Conservation (phyloP, 2,329 filamentous ascomycete genomes). For the Spiromastix sp. region DNA sequence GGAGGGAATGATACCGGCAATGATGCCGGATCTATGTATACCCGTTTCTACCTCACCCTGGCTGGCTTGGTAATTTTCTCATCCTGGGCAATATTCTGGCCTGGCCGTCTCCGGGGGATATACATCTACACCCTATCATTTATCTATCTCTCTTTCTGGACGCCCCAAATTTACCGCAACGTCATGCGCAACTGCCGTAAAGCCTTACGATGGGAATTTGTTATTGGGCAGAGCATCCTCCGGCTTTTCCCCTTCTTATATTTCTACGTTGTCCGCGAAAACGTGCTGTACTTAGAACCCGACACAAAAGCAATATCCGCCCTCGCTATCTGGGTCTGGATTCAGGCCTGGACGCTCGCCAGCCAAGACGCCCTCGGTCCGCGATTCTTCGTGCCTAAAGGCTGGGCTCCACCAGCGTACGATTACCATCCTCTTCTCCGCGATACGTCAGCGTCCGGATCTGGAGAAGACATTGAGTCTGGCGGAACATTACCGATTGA, state of each 20-base stretch:
- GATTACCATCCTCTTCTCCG: slow-evolving; percentile 89
- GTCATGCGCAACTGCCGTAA: slow-evolving; percentile 81
- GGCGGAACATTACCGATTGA: slow-evolving; percentile 69
- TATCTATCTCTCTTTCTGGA: slow-evolving; percentile 80
- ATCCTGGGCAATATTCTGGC: slow-evolving; percentile 49
- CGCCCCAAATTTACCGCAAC: slow-evolving; percentile 86
- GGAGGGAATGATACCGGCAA: slow-evolving; percentile 27
- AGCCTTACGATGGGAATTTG: slow-evolving; percentile 84
- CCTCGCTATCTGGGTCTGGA: slow-evolving; percentile 71
- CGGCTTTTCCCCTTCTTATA: slow-evolving; percentile 74
- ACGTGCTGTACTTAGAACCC: slow-evolving; percentile 67
- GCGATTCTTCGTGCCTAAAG: slow-evolving; percentile 67
- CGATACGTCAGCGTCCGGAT: slow-evolving; percentile 20
- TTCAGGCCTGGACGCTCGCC: slow-evolving; percentile 68
- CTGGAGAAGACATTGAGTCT: slow-evolving; percentile 67
- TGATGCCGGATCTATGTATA: slow-evolving; percentile 49
- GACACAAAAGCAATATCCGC: slow-evolving; percentile 56
- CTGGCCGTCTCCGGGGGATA: slow-evolving; percentile 39
- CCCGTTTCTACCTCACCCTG: slow-evolving; percentile 51
- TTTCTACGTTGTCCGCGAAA: slow-evolving; percentile 68
- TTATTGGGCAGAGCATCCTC: slow-evolving; percentile 69
- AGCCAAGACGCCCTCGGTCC: slow-evolving; percentile 80
- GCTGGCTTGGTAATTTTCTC: slow-evolving; percentile 49
- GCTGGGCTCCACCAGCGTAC: slow-evolving; percentile 58
- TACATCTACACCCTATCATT: slow-evolving; percentile 57